A percentile compares a stretch with the other conserved stretches of the same genome.
These are phyloP conservation scores for Nemania abortiva DNA, from an alignment of 2,329 filamentous ascomycete genomes.

Conservation along the genomic window DNA sequence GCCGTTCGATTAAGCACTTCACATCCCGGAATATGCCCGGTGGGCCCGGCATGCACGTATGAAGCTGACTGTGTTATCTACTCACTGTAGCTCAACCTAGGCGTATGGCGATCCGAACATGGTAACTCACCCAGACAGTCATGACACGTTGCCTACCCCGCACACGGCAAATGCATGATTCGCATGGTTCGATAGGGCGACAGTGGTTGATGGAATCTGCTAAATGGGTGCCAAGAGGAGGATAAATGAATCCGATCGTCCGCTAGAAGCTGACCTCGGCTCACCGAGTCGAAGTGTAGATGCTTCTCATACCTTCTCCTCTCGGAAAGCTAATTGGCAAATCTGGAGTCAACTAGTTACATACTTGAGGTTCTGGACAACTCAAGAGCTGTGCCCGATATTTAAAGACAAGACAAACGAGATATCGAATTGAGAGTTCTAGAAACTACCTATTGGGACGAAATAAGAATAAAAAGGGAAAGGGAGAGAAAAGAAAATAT, in stretches of 20 bases:
- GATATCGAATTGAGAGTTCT: background rate
- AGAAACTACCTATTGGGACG: background rate
- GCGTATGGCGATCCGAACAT: background rate
- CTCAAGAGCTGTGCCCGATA: background rate
- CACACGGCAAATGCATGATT: conserved; percentile 33
- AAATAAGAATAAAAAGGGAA: background rate
- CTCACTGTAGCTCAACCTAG: too few relatives aligned
- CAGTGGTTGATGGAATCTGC: background rate
- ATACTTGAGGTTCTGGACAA: background rate
- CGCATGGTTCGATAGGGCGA: conserved; percentile 11
- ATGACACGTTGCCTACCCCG: conserved; percentile 23
- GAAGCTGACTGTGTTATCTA: background rate
- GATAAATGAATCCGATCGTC: background rate
- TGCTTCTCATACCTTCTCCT: too few relatives aligned
- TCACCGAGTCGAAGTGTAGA: background rate
- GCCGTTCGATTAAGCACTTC: conserved; percentile 9
- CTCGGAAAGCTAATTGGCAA: too few relatives aligned
- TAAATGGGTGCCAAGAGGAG: conserved; percentile 1
- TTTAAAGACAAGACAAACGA: background rate
- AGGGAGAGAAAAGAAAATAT: conserved; percentile 38
- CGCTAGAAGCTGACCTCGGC: background rate
- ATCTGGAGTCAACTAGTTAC: too few relatives aligned
- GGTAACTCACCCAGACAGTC: background rate
- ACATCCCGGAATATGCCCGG: background rate
- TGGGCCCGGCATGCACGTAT: background rate